Evolutionary conservation across 495 filamentous ascomycete genomes (phyloP), one percentile per base, ranked within the genome.

Genomic region (Aspergillus coremiiformis): DNA sequence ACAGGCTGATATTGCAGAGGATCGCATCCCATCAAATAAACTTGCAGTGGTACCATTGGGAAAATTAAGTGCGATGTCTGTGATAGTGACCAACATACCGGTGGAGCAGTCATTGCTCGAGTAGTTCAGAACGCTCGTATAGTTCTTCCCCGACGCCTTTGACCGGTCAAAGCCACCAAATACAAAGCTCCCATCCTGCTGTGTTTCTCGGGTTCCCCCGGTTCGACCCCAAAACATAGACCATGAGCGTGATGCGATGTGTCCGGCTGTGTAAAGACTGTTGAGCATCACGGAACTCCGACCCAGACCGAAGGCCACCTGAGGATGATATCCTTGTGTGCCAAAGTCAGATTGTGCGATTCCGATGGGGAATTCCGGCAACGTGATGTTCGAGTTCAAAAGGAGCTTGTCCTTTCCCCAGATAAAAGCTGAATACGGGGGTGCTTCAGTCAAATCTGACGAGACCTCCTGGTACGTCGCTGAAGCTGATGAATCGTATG

Each of bases 311-410:
- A 48, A 37, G 3, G 46, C 30, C 19, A 20, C 30, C 32, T 48
- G 46, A 22, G 46, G 46, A 15, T 48, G 46, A 30, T 48, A 48
- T 48, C 46, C 46, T 20, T 48, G n/a, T 10, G 29, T 30, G 12
- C 46, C 46, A 17, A 29, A 48, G 30, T 48, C 46, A 7, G 20
- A 17, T 21, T 30, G 30, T 23, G 46, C 11, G 15, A 48, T 48
- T 37, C 46, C 46, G 4, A 48, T 3, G 29, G 29, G 46, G 22
- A 48, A 48, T 7, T 48, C 17, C 14, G 5, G 2, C 19, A 48
- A 23, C 6, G 46, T 48, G 14, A 17, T 48, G 32, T 48, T 48
- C n/a, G 15, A 19, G 30, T 48, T 37, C 4, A 37, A 30, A 2
- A 15, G 37, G 29, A 48, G 29, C 10, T 39, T 12, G 22, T 48